Base-by-base conservation (phyloP, 129 eudicot species). In the Smallanthus sonchifolius region DNA sequence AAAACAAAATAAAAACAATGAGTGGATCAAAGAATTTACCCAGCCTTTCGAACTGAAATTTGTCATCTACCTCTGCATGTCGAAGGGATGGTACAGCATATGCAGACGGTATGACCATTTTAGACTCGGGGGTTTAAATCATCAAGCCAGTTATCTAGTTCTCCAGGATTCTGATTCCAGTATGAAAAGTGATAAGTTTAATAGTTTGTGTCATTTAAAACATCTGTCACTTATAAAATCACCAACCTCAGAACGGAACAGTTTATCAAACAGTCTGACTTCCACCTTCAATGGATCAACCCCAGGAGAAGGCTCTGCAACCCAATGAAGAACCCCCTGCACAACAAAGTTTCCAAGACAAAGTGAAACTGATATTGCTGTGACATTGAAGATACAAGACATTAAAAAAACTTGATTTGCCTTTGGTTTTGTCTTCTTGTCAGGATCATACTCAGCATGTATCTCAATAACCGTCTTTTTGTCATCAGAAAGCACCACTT, bases 1-100 rank as follows among this genome's bases (percentile, higher is more conserved):
- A n/a, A n/a, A n/a, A n/a, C n/a, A n/a, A n/a, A n/a, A n/a, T n/a
- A n/a, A n/a, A n/a, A n/a, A n/a, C n/a, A n/a, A n/a, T n/a, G n/a
- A 28, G 24, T 30, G 14, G 32, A 15, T 72, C 74, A 14, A 5
- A 73, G 52, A 43, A 77, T 30, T 73, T 86, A 94, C 98, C 99
- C 3, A 91, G 88, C 69, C 96, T 87, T 87, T 95, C 99, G 56
- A 95, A 95, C 88, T 95, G 99, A 75, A 95, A 95, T 39, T 36
- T 88, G 72, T 88, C 97, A 9, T 92, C 88, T 68, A 87, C 83
- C 1, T 73, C 75, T 28, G 96, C 82, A 65, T 47, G 51, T 75
- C 70, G 67, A 71, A 95, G 94, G 28, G 90, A 39, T 3, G 94
- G 89, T 28, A 84, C 88, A 49, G 92, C 96, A 79, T 85, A 91